Evolutionary conservation across 768 basidiomycete genomes (phyloP).

Genomic region (Boletus huronensis): DNA sequence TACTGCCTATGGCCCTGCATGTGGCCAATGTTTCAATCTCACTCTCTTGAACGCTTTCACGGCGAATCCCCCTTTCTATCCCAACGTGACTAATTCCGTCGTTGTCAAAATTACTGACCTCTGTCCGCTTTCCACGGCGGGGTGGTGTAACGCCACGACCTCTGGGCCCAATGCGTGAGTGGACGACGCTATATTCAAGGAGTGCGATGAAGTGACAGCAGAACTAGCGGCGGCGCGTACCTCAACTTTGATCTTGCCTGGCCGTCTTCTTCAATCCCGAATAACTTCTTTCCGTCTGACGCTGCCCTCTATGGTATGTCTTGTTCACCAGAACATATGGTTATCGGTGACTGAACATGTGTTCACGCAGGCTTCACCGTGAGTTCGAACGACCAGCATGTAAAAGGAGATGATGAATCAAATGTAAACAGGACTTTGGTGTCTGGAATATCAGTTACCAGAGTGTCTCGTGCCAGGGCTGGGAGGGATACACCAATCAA

Average conservation of each 20-base stretch:
- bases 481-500: constrained; percentile 58
- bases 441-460: constrained; percentile 81
- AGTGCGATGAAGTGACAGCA: not conserved
- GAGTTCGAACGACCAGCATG: constrained; percentile 7
- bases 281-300: constrained; percentile 74
- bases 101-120: constrained; percentile 79
- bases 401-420: not conserved
- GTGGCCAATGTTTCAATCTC: constrained; percentile 77
- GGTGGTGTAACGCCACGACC: constrained; percentile 71
- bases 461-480: constrained; percentile 59
- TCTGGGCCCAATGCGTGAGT: constrained; percentile 62
- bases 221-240: constrained; percentile 55
- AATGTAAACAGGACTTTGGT: constrained; percentile 64
- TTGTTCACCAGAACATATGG: not conserved
- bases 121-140: constrained; percentile 59
- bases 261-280: constrained; percentile 67
- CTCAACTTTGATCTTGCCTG: constrained; percentile 84
- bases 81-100: constrained; percentile 53
- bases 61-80: constrained; percentile 67
- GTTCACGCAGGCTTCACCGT: constrained; percentile 37
- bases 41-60: constrained; percentile 68
- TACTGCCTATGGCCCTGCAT: constrained; percentile 66
- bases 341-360: constrained; percentile 31
- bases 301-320: constrained; percentile 56
- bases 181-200: not conserved